Evolutionary conservation across 176 grass and related monocot species (phyloP), one percentile per base, ranked within the genome.

Genomic region (Zoysia pacifica): DNA sequence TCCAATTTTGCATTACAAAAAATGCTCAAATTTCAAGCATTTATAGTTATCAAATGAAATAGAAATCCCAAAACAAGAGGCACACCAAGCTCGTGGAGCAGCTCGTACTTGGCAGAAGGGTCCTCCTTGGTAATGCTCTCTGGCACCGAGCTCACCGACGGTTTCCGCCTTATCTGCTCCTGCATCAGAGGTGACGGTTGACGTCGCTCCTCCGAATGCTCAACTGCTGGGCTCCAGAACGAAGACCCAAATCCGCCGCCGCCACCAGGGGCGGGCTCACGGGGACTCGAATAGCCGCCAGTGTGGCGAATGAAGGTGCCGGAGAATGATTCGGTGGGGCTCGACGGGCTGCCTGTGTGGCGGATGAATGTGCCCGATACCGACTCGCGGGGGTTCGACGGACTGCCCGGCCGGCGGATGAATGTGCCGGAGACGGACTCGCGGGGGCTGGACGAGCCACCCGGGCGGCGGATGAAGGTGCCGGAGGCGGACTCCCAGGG

Each of bases 21-120:
- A 86, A 80, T 51, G 6, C 53, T 79, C 48, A 14, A 65, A 52
- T 12, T 74, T 59, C 56, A 81, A 84, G 47, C 9, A 76, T 67
- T 59, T 72, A 28, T 14, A 55, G 36, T 68, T 48, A 58, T 11
- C 4, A 65, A 62, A 65, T 81, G 48, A 77, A 78, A 54, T 8
- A 85, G 48, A 68, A 69, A 69, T 81, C 61, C 39, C 28, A 42
- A 58, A 87, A 70, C 73, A 65, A 72, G 86, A 82, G 49, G 74
- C 90, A 74, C 79, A 99, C 96, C 96, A 15, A 99, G 96, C 81
- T 95, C 96, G 89, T 99, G 90, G 37, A 99, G 96, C 70, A 99
- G 83, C 80, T 95, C 96, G 41, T 99, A 99, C 88, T 91, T 99
- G 50, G 92, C 87, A 67, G 96, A 91, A 72, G 96, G 96, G 71